Conservation (phyloP, 495 filamentous ascomycete species). For the Eremomyces bilateralis region DNA sequence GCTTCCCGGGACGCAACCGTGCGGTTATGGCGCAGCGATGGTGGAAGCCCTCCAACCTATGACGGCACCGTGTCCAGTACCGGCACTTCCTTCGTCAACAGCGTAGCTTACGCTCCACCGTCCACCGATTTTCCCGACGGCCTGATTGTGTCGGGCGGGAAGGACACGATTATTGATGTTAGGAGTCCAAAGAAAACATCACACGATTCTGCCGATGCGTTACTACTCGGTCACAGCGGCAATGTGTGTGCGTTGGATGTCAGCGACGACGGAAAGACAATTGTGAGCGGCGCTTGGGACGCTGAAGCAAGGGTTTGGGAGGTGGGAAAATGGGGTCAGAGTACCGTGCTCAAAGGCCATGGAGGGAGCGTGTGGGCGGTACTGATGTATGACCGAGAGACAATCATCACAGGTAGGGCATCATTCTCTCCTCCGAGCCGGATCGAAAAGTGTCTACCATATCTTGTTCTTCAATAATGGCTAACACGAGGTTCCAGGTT, state of each 20-base stretch:
- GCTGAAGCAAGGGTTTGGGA: constrained; percentile 57
- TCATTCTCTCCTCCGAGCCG: too few relatives aligned
- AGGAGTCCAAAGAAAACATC: constrained; percentile 41
- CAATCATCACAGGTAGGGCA: constrained; percentile 58
- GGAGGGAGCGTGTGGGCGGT: constrained; percentile 78
- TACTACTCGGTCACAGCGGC: constrained; percentile 65
- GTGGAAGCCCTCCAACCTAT: constrained; percentile 42
- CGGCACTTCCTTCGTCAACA: constrained; percentile 65
- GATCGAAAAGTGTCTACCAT: too few relatives aligned
- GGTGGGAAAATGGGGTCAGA: constrained; percentile 45
- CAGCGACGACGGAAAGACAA: constrained; percentile 38
- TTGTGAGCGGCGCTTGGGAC: constrained; percentile 96
- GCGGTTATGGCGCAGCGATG: constrained; percentile 56
- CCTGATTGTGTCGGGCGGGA: constrained; percentile 65
- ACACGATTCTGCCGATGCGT: constrained; percentile 56
- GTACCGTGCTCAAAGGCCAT: constrained; percentile 46
- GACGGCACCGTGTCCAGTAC: constrained; percentile 56
- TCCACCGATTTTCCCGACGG: constrained; percentile 52
- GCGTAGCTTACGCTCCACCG: constrained; percentile 54
- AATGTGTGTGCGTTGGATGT: constrained; percentile 81
- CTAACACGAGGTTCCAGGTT: too few relatives aligned
- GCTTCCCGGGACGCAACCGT: constrained; percentile 84
- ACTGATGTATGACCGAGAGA: constrained; percentile 55
- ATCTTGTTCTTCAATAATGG: too few relatives aligned
- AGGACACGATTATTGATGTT: constrained; percentile 84